Evolutionary conservation across 2,329 filamentous ascomycete species (phyloP), one percentile per base, ranked within the genome.

Genomic region (Aureobasidium sp.): DNA sequence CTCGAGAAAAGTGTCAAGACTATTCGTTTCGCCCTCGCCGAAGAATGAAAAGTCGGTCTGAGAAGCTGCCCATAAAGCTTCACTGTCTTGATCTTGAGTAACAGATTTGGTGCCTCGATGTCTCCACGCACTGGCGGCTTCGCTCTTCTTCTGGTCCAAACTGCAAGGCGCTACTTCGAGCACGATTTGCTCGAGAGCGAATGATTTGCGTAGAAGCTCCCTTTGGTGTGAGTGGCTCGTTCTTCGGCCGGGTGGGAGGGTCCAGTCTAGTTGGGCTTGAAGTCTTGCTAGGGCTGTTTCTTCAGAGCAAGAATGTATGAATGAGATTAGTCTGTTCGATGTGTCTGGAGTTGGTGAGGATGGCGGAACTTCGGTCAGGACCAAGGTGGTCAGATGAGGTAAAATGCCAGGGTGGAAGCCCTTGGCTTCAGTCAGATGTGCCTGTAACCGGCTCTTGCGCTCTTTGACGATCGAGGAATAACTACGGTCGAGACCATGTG

Each of bases 41-140:
- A 87, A 87, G 62, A 73, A 73, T 32, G 81, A 83, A 65, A 86
- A 87, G 67, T 87, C 84, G 57, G 81, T 76, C 62, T 78, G 75
- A 3, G 83, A 82, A 9, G 83, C 83, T 55, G 79, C 76, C 84
- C 83, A 86, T 12, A 86, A 76, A 4, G 79, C 78, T 68, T 86
- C 84, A 5, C 79, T 81, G 67, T 87, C 84, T 9, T 75, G 72
- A 65, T 86, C 84, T 51, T 84, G 82, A 0, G 83, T 86, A 34
- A 80, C 80, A 7, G 83, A 85, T 64, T 79, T 81, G 7, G 76
- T 78, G 9, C 73, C 73, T 48, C 75, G 76, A 20, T 73, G 70
- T 42, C 77, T 75, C 70, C 78, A 79, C 34, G 78, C 77, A 20
- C 74, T 78, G 2, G 77, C 74, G 39, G 74, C 71, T 51, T 39